Evolutionary conservation across 1,139 yeast genomes (phyloP), one percentile per base, ranked within the genome.

Genomic region (Debaryomyces robertsiae): DNA sequence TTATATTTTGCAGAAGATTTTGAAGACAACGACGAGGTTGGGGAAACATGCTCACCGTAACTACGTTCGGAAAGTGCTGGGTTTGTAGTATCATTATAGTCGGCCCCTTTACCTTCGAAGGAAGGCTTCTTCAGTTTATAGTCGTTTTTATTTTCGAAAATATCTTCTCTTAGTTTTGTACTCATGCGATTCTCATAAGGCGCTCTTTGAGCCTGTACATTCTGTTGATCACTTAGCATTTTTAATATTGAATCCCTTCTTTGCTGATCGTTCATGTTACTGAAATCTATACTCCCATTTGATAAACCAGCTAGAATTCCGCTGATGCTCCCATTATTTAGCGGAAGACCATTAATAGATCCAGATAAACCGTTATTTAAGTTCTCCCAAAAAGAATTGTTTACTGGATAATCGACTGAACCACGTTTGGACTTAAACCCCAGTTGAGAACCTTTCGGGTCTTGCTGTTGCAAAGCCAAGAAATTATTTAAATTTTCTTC

Each of bases 181-280:
- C 44, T 45, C 28, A 42, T 13, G 36, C 18, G 13, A 4, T 36
- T 28, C 30, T 31, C 39, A 27, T 48, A 45, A 6, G 52, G 47
- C 13, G 48, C 39, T 27, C 58, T 44, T 36, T 48, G 53, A 18
- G 44, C 11, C 46, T 38, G 50, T 39, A 32, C 16, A 35, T 44
- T 35, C 31, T 58, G 63, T 47, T 59, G 69, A 40, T 67, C 73
- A 46, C 54, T 67, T 11, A 73, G 56, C 6, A 67, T 53, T 44
- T 67, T 69, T 45, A 71, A 54, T 11, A 72, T 66, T 1, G 75
- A 69, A 46, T 69, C 72, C 41, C 77, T 55, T 38, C 77, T 60
- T 50, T 72, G 74, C 46, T 68, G 73, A 39, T 59, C 57, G 45
- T 66, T 69, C 74, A 72, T 70, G 41, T 63, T 65, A 41, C 57